phyloP scores from a whole-genome alignment of 352 stramenopile genomes.

The Saprolegnia parasitica region DNA sequence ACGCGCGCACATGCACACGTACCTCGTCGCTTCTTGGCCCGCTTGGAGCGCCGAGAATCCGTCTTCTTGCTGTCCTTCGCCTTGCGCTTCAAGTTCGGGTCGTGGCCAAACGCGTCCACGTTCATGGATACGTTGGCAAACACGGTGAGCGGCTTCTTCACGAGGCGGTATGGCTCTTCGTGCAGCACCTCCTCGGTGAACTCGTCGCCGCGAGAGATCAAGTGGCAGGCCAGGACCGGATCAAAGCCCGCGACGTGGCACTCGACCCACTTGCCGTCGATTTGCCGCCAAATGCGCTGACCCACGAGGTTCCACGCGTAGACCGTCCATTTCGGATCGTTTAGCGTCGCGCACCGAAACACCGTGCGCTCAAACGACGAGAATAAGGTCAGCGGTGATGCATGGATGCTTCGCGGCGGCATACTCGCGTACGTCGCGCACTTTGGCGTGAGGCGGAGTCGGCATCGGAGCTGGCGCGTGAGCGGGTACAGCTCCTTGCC shows the following conservation, averaged over 20 bases:
- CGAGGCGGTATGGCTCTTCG: constrained; percentile 69
- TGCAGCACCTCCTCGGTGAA: constrained; percentile 64
- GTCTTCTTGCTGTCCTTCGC: constrained; percentile 51
- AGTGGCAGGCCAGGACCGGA: constrained; percentile 43
- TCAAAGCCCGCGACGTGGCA: constrained; percentile 70
- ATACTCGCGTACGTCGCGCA: not conserved
- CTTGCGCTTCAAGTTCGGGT: constrained; percentile 40
- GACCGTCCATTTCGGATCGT: constrained; percentile 45
- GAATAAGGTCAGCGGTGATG: constrained; percentile 77
- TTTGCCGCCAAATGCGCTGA: constrained; percentile 61
- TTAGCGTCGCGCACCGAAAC: constrained; percentile 52
- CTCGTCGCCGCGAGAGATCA: constrained; percentile 47
- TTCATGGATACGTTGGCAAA: constrained; percentile 46
- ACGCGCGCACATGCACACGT: too few relatives aligned
- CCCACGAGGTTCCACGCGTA: constrained; percentile 69
- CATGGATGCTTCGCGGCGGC: constrained; percentile 43
- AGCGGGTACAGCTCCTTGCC: constrained; percentile 72
- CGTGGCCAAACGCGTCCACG: constrained; percentile 45
- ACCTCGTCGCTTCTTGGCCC: constrained; percentile 1
- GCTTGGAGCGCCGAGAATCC: constrained; percentile 30
- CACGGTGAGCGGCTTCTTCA: constrained; percentile 41
- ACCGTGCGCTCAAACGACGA: constrained; percentile 82
- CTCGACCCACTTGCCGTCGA: constrained; percentile 79
- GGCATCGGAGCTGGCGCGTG: constrained; percentile 60
- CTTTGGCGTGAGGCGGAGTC: constrained; percentile 50